Evolutionary conservation across 2,329 filamentous ascomycete species (phyloP), one percentile per base, ranked within the genome.

Genomic region (Spiromastix sp.): DNA sequence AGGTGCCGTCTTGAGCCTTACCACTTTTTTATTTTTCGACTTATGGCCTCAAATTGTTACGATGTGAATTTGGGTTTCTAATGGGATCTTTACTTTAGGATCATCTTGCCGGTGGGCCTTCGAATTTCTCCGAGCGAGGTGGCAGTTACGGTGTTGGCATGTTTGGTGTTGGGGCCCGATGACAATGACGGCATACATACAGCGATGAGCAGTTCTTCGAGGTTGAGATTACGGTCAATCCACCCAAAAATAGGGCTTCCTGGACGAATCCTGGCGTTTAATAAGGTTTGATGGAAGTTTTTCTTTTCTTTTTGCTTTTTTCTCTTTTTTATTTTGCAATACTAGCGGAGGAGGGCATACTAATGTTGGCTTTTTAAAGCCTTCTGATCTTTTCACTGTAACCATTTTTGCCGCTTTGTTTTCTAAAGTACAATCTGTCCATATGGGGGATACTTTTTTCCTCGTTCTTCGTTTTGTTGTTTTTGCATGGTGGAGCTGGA

Each of bases 111-210:
- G 62, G 57, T 37, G 53, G 60, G 19, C 54, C 60, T 25, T 55
- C 58, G 25, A 51, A 54, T 15, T 48, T 62, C 26, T 54, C 54
- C 30, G 60, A 64, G 43, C 47, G 61, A 34, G 47, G 56, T 30
- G 56, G 60, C 19, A 63, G 55, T 40, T 64, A 64, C 36, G 59
- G 59, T 34, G 56, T 63, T 28, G 60, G 60, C 37, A 64, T 64
- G 57, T 63, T 60, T 49, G 62, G 61, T 30, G 60, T 64, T 31
- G 59, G 61, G 34, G 58, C 59, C 42, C 56, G 60, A 53, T 64
- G 46, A 61, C 40, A 34, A 37, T 44, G 43, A 30, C 26, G 30
- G 19, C 32, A 31, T 26, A 34, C 29, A 38, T 37, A 36, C 36
- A 25, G 30, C 38, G 41, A 37, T 41, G 39, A 41, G 27, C 41